Percentiles rank a stretch among this genome's conserved stretches.
These are phyloP conservation scores for Solanum hybrid DNA, from an alignment of 305 asterid genomes.

Conservation along the genomic window DNA sequence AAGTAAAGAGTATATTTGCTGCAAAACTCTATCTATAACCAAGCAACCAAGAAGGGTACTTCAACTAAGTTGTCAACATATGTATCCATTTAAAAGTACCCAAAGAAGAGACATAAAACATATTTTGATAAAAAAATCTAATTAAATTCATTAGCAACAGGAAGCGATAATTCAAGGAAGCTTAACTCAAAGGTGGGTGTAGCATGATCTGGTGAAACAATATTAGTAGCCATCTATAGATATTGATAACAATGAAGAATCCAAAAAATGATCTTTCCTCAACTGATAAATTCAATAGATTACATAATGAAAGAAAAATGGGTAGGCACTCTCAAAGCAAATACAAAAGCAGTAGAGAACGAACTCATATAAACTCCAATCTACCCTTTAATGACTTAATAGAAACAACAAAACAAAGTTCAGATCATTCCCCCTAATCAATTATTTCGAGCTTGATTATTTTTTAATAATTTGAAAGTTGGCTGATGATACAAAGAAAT, in stretches of 20 bases:
- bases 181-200: background rate
- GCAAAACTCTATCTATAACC: too few relatives aligned
- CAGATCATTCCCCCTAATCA: too few relatives aligned
- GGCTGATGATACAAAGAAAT: background rate
- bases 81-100: too few relatives aligned
- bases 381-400: background rate
- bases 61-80: too few relatives aligned
- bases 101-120: too few relatives aligned
- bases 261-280: background rate
- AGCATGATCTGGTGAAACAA: too few relatives aligned
- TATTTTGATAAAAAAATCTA: too few relatives aligned
- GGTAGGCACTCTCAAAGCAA: background rate
- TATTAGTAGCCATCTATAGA: background rate
- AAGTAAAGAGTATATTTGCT: background rate
- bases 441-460: too few relatives aligned
- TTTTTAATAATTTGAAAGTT: too few relatives aligned
- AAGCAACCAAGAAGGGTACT: too few relatives aligned
- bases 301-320: background rate
- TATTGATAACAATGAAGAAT: background rate
- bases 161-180: background rate
- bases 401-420: too few relatives aligned
- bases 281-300: background rate
- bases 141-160: too few relatives aligned
- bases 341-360: background rate
- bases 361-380: background rate